Evolutionary conservation across 768 basidiomycete species (phyloP).

Genomic region (Suillus clintonianus): DNA sequence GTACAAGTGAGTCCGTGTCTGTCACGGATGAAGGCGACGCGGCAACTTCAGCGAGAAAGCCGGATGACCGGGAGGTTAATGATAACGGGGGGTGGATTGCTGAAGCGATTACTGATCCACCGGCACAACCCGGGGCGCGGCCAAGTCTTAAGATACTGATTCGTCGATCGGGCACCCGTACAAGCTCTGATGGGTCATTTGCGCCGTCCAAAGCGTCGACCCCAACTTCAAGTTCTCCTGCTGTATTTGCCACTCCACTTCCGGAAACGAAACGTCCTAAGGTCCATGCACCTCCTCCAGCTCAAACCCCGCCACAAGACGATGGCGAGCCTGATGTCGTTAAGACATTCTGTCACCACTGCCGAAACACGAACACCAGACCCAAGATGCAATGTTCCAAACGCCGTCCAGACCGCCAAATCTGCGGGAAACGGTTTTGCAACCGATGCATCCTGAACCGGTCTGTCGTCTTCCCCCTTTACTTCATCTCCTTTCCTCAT

Average conservation of each 20-base stretch:
- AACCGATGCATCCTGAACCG: slow-evolving; percentile 34
- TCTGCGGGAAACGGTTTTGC: slow-evolving; percentile 38
- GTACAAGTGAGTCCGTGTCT: slow-evolving; percentile 6
- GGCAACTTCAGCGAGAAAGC: neutral
- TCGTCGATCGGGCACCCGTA: neutral
- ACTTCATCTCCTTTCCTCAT: slow-evolving; percentile 6
- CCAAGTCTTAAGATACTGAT: slow-evolving; percentile 14
- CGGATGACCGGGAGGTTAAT: slow-evolving; percentile 1
- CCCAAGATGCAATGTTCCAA: slow-evolving; percentile 41
- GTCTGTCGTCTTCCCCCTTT: slow-evolving; percentile 19
- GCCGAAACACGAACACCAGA: slow-evolving; percentile 25
- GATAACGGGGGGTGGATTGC: neutral
- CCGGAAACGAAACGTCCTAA: neutral
- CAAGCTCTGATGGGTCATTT: slow-evolving; percentile 14
- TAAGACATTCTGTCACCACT: slow-evolving; percentile 38
- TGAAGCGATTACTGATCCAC: neutral
- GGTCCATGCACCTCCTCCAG: neutral
- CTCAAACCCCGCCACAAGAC: neutral
- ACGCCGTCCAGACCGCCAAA: slow-evolving; percentile 7
- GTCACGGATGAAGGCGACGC: neutral
- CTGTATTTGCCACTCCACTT: slow-evolving; percentile 12
- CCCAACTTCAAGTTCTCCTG: neutral
- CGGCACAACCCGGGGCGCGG: neutral
- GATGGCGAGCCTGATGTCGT: neutral
- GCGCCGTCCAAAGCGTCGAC: neutral